Conservation (phyloP, 139 green algal genomes). For the Chlamydomonas applanata region DNA sequence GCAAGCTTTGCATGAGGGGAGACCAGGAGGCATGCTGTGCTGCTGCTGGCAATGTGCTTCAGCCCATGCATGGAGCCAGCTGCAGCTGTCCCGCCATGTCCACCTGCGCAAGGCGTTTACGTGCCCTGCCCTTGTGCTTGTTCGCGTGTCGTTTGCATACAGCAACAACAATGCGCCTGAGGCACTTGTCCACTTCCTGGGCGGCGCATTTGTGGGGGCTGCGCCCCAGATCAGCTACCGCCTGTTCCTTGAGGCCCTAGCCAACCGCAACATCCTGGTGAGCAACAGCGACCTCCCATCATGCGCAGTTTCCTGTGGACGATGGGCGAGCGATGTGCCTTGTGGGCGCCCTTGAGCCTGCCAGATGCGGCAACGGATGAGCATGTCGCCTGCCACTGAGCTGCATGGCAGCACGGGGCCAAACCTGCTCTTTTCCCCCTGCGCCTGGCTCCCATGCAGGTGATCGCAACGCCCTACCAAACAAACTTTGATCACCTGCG, state of each 20-base stretch:
- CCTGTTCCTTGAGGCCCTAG: slow-evolving; percentile 76
- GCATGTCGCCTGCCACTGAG: neutral
- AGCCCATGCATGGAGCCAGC: too few species aligned
- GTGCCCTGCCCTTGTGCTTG: neutral
- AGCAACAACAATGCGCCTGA: slow-evolving; percentile 23
- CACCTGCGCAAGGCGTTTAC: neutral
- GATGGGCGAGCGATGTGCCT: neutral
- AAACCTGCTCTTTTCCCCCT: too few species aligned
- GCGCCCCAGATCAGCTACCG: slow-evolving; percentile 64
- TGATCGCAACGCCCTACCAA: slow-evolving; percentile 67
- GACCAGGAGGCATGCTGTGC: neutral
- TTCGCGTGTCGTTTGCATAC: neutral
- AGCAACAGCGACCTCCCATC: neutral
- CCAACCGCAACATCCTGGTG: slow-evolving; percentile 66
- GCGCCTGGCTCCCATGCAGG: slow-evolving; percentile 22
- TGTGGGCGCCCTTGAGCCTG: too few species aligned
- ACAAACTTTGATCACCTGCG: slow-evolving; percentile 89
- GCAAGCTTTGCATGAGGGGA: neutral
- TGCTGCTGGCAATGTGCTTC: neutral
- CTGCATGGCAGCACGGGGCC: neutral
- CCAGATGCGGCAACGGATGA: too few species aligned
- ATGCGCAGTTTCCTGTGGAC: neutral
- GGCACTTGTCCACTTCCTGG: slow-evolving; percentile 86
- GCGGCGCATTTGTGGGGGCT: slow-evolving; percentile 89
- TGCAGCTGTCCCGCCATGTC: neutral